A percentile compares a stretch with the other conserved stretches of the same genome.
phyloP scores from a whole-genome alignment of 768 basidiomycete species.

The Rhizopogon roseolus region DNA sequence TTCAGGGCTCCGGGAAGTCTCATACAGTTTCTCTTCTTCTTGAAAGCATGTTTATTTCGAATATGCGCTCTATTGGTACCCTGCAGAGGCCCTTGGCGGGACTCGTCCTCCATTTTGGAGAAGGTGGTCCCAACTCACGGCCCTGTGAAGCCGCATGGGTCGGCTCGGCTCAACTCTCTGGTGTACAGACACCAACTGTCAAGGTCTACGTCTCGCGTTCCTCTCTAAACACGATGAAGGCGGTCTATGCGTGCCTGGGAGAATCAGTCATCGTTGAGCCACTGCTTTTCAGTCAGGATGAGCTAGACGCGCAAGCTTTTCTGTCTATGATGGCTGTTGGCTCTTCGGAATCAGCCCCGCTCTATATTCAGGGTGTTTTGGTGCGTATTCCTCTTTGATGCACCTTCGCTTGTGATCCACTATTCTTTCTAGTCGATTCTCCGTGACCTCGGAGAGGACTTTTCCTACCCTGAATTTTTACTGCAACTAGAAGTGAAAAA shows the following conservation, averaged over 20 bases:
- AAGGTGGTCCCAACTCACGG: slow-evolving; percentile 51
- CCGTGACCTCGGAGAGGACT: slow-evolving; percentile 58
- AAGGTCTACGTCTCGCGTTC: slow-evolving; percentile 57
- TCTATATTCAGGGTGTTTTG: slow-evolving; percentile 66
- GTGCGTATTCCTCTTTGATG: slow-evolving; percentile 32
- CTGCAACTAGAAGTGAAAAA: slow-evolving; percentile 40
- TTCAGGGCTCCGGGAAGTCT: slow-evolving; percentile 74
- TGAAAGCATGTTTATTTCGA: slow-evolving; percentile 65
- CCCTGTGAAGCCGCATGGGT: slow-evolving; percentile 70
- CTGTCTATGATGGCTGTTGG: slow-evolving; percentile 73
- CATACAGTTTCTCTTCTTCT: slow-evolving; percentile 66
- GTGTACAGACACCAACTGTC: slow-evolving; percentile 27
- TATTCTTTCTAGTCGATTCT: slow-evolving; percentile 46
- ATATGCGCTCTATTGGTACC: slow-evolving; percentile 42
- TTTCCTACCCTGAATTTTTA: slow-evolving; percentile 47
- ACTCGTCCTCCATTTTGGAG: slow-evolving; percentile 66
- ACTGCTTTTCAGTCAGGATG: slow-evolving; percentile 48
- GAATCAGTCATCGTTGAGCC: slow-evolving; percentile 47
- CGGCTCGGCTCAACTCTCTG: slow-evolving; percentile 32
- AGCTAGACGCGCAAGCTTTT: slow-evolving; percentile 66
- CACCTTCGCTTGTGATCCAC: background rate
- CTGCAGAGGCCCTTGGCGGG: slow-evolving; percentile 54
- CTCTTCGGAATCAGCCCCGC: slow-evolving; percentile 53
- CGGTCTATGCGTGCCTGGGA: slow-evolving; percentile 51
- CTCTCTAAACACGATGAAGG: slow-evolving; percentile 55